Evolutionary conservation across 2,329 filamentous ascomycete genomes (phyloP).

Genomic region (Aureobasidium vineae): DNA sequence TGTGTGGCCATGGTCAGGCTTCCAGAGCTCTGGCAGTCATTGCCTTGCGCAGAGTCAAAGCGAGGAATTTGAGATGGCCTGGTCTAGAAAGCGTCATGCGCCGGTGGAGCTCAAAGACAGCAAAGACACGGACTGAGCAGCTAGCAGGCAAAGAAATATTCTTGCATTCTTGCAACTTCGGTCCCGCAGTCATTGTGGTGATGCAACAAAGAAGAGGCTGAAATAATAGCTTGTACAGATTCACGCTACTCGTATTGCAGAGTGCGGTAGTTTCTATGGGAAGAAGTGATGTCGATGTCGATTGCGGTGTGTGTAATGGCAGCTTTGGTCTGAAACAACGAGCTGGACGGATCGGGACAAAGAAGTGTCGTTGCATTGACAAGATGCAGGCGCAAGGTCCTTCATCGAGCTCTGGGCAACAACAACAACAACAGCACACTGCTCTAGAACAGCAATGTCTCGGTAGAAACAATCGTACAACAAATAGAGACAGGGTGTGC

Average conservation of each 20-base stretch:
- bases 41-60: neutral
- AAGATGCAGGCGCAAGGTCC: neutral
- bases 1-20: neutral
- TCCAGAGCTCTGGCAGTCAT: neutral
- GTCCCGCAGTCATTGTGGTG: neutral
- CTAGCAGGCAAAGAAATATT: neutral
- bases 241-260: neutral
- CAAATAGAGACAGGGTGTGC: neutral
- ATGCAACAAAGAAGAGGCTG: neutral
- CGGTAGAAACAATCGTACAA: neutral
- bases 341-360: conserved; percentile 7
- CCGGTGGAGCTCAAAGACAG: conserved; percentile 7
- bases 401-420: neutral
- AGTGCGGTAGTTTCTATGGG: neutral
- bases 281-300: neutral
- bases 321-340: conserved; percentile 14
- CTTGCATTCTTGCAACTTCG: neutral
- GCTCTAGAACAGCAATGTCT: neutral
- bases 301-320: conserved; percentile 11
- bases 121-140: neutral
- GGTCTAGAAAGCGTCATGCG: neutral
- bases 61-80: neutral
- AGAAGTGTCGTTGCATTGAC: neutral
- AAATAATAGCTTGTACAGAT: neutral
- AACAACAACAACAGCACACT: neutral